Conservation (phyloP, 1,284 basidiomycete genomes). For the Papiliotrema nemorosa region DNA sequence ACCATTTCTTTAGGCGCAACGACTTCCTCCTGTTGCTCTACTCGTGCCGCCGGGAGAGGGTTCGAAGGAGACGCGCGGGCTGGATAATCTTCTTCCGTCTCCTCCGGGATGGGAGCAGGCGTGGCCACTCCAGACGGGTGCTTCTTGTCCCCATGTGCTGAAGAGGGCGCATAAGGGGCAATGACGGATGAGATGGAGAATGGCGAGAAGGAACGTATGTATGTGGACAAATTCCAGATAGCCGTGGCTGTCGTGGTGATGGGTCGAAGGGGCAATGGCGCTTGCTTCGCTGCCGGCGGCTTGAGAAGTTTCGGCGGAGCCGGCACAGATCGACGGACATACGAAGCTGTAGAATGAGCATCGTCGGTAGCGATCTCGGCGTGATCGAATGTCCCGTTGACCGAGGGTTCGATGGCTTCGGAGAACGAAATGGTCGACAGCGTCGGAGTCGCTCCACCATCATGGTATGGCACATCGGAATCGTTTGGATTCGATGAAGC, state of each 20-base stretch:
- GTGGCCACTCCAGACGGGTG: neutral
- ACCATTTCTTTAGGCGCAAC: slow-evolving; percentile 30
- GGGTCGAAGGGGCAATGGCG: slow-evolving; percentile 22
- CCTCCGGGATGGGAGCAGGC: slow-evolving; percentile 2
- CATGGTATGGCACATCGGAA: slow-evolving; percentile 7
- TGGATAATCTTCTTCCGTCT: neutral
- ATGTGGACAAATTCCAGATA: slow-evolving; percentile 38
- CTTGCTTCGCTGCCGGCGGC: neutral
- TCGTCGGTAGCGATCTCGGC: slow-evolving; percentile 35
- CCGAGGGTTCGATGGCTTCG: slow-evolving; percentile 35
- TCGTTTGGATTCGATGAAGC: neutral
- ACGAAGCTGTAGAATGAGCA: slow-evolving; percentile 25
- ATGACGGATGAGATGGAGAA: slow-evolving; percentile 28
- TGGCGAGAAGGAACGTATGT: slow-evolving; percentile 39
- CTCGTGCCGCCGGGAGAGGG: slow-evolving; percentile 20
- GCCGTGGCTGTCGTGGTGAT: slow-evolving; percentile 31
- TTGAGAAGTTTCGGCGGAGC: slow-evolving; percentile 6
- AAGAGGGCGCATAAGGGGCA: slow-evolving; percentile 10
- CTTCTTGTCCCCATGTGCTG: neutral
- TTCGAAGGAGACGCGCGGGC: neutral
- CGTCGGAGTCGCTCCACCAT: slow-evolving; percentile 37
- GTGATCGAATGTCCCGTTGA: slow-evolving; percentile 25
- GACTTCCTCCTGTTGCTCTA: slow-evolving; percentile 7
- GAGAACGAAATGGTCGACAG: slow-evolving; percentile 44
- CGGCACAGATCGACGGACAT: slow-evolving; percentile 10